Conservation (phyloP, 345 rosid species). For the Citrus unshiu region DNA sequence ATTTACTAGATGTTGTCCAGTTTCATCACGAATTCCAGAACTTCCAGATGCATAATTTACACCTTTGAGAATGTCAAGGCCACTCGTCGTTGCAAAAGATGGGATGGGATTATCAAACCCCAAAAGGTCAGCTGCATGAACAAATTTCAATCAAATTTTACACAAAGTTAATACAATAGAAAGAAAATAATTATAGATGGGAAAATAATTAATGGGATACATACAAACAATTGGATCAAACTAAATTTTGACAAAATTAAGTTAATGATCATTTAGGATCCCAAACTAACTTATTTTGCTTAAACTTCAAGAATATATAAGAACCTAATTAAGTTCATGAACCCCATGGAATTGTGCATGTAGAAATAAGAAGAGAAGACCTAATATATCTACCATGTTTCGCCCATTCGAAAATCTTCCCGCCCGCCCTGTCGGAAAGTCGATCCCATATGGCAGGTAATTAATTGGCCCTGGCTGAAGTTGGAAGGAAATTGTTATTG, state of each 20-base stretch:
- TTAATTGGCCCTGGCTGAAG: slow-evolving; percentile 25
- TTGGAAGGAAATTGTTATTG: slow-evolving; percentile 47
- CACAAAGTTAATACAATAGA: too few relatives aligned
- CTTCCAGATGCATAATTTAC: neutral
- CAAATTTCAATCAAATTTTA: too few relatives aligned
- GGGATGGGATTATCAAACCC: slow-evolving; percentile 35
- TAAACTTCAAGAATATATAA: too few relatives aligned
- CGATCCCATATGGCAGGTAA: slow-evolving; percentile 51
- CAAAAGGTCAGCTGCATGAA: slow-evolving; percentile 28
- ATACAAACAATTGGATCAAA: too few relatives aligned
- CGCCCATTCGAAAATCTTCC: slow-evolving; percentile 63
- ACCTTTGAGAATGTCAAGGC: neutral
- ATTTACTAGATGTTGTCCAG: neutral
- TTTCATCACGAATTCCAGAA: neutral
- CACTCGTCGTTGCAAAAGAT: slow-evolving; percentile 23
- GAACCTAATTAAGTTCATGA: too few relatives aligned
- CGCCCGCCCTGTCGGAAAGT: slow-evolving; percentile 43
- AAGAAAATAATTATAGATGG: too few relatives aligned
- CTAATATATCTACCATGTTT: slow-evolving; percentile 43
- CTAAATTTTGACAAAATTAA: too few relatives aligned
- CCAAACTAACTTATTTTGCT: too few relatives aligned
- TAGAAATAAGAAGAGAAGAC: slow-evolving; percentile 9
- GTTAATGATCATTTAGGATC: too few relatives aligned
- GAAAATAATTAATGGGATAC: too few relatives aligned
- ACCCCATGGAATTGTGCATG: too few relatives aligned